Base-by-base conservation (phyloP, 768 basidiomycete species). In the Amanita pseudoporphyria region DNA sequence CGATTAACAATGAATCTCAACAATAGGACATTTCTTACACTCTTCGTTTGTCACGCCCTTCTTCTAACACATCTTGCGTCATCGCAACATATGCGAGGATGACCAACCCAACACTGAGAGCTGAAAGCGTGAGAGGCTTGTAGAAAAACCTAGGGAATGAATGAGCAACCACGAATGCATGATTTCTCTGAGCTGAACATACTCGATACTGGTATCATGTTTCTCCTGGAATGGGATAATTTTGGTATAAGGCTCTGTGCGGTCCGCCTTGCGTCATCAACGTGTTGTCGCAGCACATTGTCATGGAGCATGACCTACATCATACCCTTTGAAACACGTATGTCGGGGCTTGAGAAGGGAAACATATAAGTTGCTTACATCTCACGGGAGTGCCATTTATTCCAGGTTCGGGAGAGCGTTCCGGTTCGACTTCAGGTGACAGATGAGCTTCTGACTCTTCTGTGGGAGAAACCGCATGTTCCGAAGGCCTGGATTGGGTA, bases 191-290 rank as follows among this genome's bases (percentile, higher is more conserved):
- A 36, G 46, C 16, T 31, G 44, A 24, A 70, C 82, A 57, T 57
- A 88, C 87, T 90, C 89, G 54, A 91, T 75, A 55, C 79, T 86
- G 19, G 88, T 87, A 60, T 91, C 88, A 61, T 81, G 75, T 58
- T 73, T 79, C 68, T 89, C 86, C 63, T 90, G 87, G 62, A 91
- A 91, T 22, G 88, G 88, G 40, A 73, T 72, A 56, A 88, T 91
- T 51, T 81, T 77, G 16, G 88, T 91, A 60, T 91, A 91, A 9
- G 88, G 58, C 63, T 91, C 88, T 41, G 83, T 81, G 55, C 87
- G 81, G 67, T 91, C 79, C 51, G 89, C 89, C 87, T 91, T 62
- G 43, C 49, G 51, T 52, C 40, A 48, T 46, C 49, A 49, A 51
- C 40, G n/a, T 53, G 45, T 60, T 54, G 54, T 54, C 37, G 45